These are phyloP conservation scores for Trametes sp. DNA, from an alignment of 1,284 basidiomycete genomes.

Conservation along the genomic window DNA sequence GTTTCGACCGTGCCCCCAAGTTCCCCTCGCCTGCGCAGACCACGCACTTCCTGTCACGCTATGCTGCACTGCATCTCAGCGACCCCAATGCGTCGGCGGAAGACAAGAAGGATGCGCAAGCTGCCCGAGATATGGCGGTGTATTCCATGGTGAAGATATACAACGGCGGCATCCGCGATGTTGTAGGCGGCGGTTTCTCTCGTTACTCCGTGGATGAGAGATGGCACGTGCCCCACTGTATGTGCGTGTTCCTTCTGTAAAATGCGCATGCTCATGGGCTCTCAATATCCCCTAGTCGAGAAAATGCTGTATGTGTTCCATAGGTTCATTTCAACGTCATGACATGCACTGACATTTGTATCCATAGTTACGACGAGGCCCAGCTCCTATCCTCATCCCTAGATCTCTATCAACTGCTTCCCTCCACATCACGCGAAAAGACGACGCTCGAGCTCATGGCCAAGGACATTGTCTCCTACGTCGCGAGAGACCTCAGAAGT, in stretches of 20 bases:
- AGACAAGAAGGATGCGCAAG: slow-evolving; percentile 28
- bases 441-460: slow-evolving; percentile 35
- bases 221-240: slow-evolving; percentile 54
- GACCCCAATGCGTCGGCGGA: slow-evolving; percentile 7
- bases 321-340: neutral
- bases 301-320: slow-evolving; percentile 50
- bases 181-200: slow-evolving; percentile 51
- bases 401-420: slow-evolving; percentile 39
- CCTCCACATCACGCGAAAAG: slow-evolving; percentile 37
- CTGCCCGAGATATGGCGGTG: slow-evolving; percentile 38
- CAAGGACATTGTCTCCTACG: slow-evolving; percentile 47
- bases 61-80: slow-evolving; percentile 29
- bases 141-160: slow-evolving; percentile 43
- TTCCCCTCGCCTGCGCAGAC: slow-evolving; percentile 43
- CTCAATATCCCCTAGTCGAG: slow-evolving; percentile 40
- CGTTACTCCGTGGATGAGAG: slow-evolving; percentile 53
- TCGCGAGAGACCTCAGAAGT: slow-evolving; percentile 44
- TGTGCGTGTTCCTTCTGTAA: slow-evolving; percentile 9
- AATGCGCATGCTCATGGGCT: neutral
- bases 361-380: slow-evolving; percentile 49
- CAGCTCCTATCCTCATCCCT: slow-evolving; percentile 42
- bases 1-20: slow-evolving; percentile 51
- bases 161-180: slow-evolving; percentile 54
- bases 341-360: neutral
- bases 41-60: slow-evolving; percentile 36